Conservation (phyloP, 2,329 filamentous ascomycete genomes). For the Tolypocladium paradoxum region DNA sequence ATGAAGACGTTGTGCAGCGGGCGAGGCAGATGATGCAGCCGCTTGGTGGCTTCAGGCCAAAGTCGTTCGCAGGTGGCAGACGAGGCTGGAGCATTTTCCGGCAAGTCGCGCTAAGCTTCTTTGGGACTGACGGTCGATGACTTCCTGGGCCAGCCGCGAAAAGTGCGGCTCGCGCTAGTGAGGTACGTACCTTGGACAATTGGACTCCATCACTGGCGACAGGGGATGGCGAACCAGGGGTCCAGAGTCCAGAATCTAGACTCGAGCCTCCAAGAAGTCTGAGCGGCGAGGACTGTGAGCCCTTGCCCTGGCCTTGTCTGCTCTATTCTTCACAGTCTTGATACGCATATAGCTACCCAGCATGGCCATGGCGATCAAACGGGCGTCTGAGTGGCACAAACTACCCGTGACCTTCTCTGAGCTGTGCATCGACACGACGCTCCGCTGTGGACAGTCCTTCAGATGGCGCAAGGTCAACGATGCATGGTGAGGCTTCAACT, state of each 20-base stretch:
- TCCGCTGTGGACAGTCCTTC: conserved; percentile 93
- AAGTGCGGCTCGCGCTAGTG: not conserved
- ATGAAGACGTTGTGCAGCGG: conserved; percentile 8
- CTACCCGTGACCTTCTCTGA: conserved; percentile 74
- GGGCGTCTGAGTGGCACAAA: conserved; percentile 73
- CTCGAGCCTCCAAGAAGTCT: too few species aligned
- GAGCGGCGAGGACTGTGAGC: too few species aligned
- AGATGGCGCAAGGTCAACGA: conserved; percentile 81
- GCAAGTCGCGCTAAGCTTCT: conserved; percentile 15
- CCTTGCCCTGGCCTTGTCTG: too few species aligned
- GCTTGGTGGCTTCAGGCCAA: conserved; percentile 16
- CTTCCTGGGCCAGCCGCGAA: not conserved
- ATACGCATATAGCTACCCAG: too few species aligned
- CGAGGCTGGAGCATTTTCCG: conserved; percentile 37
- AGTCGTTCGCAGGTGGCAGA: conserved; percentile 13
- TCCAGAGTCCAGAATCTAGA: not conserved
- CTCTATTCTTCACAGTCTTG: too few species aligned
- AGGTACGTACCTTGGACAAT: not conserved
- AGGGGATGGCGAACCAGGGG: not conserved
- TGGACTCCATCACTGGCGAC: not conserved
- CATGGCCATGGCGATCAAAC: conserved; percentile 25
- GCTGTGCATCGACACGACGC: conserved; percentile 85
- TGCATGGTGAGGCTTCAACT: conserved; percentile 54
- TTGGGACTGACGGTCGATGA: conserved; percentile 12
- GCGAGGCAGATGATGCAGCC: conserved; percentile 13